These are phyloP conservation scores for Skeletonema costatum DNA, from an alignment of 108 stramenopile genomes.

Conservation along the genomic window DNA sequence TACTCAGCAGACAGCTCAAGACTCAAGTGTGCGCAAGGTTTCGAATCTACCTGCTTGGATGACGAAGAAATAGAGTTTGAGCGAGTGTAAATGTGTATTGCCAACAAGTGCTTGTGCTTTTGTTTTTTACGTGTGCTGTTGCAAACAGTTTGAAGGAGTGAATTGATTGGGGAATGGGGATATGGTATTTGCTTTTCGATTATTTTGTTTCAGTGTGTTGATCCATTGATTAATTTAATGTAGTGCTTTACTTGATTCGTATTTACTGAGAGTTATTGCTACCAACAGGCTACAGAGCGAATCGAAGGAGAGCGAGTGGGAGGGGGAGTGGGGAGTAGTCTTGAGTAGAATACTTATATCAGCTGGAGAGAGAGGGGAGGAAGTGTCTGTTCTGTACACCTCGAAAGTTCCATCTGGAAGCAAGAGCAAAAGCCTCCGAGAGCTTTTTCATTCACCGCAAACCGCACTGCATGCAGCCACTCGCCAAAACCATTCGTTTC, in stretches of 20 bases:
- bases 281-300: no score
- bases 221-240: background rate
- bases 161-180: background rate
- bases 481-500: background rate
- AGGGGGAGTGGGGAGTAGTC: no score
- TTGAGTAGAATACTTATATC: no score
- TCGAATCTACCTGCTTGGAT: conserved; percentile 93
- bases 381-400: no score
- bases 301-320: no score
- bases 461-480: no score
- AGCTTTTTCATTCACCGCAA: no score
- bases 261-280: no score
- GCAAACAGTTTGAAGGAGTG: background rate
- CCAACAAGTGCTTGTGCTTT: background rate
- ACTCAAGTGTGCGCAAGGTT: conserved; percentile 81
- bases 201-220: background rate
- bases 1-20: conserved; percentile 46
- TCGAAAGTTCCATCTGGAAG: no score
- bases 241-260: background rate
- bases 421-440: no score
- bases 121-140: background rate
- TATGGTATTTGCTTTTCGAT: background rate
- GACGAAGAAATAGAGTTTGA: conserved; percentile 50
- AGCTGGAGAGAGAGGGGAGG: no score
- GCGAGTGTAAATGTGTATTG: background rate